Evolutionary conservation across 1,284 basidiomycete genomes (phyloP), one percentile per base, ranked within the genome.

Genomic region (Cryptococcus sp.): DNA sequence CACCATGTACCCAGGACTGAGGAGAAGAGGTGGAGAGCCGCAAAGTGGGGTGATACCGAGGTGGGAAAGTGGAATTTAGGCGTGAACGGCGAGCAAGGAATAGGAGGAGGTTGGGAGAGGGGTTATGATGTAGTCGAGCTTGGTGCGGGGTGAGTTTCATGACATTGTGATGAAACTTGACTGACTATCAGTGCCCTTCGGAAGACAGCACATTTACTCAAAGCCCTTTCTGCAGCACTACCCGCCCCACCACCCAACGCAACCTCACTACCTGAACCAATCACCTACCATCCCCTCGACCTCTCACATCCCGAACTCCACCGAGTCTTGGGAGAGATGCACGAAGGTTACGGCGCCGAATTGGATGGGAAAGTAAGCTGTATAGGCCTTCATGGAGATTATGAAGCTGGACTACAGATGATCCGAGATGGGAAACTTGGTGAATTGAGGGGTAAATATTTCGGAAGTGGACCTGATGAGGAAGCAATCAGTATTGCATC

Each of bases 261-360:
- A 19, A 32, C 51, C 24, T 66, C 65, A 7, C 48, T 69, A 55
- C 71, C 16, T 3, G 77, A 83, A 1, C 82, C 83, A 10, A 83
- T 88, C 65, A 87, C 85, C 1, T 98, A 96, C 75, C 92, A 89
- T 77, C 91, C 93, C 13, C 85, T 98, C 49, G 94, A 98, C 68
- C 84, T 98, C 24, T 91, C 94, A 72, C 80, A 86, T 61, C 81
- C 82, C 49, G 91, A 97, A 69, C 83, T 98, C 31, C 81, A 86
- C 57, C 84, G 91, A 22, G 89, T 90, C 3, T 80, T 98, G 44
- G 76, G 76, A 34, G 80, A 85, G 64, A 84, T 98, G 58, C 74
- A 80, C 39, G 70, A 77, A 60, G 56, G 87, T 79, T 78, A 88
- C 48, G 88, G 88, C 22, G 68, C 77, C n/a, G 74, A 77, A 23